Evolutionary conservation across 306 rosid species (phyloP), one percentile per base, ranked within the genome.

Genomic region (Cicer cuneatum): DNA sequence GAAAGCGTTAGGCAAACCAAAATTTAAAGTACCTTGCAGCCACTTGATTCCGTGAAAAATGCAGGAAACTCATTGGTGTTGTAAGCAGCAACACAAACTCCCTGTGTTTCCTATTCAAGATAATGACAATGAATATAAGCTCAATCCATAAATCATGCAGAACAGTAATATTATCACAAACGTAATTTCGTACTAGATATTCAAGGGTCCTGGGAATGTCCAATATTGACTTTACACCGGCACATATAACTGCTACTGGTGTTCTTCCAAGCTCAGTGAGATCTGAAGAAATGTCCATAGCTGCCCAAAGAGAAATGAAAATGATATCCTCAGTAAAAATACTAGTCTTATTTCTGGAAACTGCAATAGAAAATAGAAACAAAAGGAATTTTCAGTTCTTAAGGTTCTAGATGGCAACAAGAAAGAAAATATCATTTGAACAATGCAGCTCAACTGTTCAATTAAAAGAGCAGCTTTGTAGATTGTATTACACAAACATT

Each of bases 261-360:
- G 98, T 93, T 86, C 90, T 91, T 75, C 96, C 97, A 66, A 93
- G 96, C 90, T 91, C 97, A 11, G 92, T 91, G 66, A 93, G 97
- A 83, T 93, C 98, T 51, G 97, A 93, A 63, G 98, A 93, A 82
- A 91, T 78, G 79, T 93, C 98, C 92, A 93, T 80, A 29, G 93
- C 98, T 93, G 85, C 81, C 63, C 46, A 83, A 80, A 49, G 49
- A 66, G 71, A 68, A 71, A 72, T 43, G 10, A 73, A 38, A 75
- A 73, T 39, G 59, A 60, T 15, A 76, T 45, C 64, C 61, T 65
- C 33, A 48, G 76, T 42, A 52, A 64, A 69, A 52, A 52, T 58
- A 49, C 56, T 29, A 58, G 57, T 64, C 18, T 40, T n/a, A 21
- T 49, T 64, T 68, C 33, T 40, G 70, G 52, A 71, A 52, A 66